Conservation (phyloP, 1,284 basidiomycete species). For the Trichosporon inkin region DNA sequence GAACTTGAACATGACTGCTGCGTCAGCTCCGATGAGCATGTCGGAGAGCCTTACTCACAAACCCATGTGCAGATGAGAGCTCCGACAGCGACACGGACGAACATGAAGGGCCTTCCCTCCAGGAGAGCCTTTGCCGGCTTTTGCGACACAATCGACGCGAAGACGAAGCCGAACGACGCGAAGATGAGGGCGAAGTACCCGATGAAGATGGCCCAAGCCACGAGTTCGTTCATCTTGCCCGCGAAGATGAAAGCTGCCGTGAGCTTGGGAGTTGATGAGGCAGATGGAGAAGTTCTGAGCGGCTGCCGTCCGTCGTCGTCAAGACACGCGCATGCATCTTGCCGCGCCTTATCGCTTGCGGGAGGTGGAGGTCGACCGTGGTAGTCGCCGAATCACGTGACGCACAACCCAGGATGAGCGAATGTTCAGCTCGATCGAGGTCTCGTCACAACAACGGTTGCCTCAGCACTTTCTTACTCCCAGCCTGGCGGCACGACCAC, state of each 20-base stretch:
- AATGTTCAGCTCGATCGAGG: not conserved
- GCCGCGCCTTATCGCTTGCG: slow-evolving; percentile 2
- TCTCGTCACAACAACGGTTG: not conserved
- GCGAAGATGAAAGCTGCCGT: slow-evolving; percentile 2
- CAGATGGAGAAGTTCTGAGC: not conserved
- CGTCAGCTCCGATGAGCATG: slow-evolving; percentile 5
- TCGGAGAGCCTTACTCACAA: slow-evolving; percentile 53
- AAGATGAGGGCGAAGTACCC: slow-evolving; percentile 56
- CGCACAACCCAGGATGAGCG: not conserved
- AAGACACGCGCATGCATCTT: not conserved
- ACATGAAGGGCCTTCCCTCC: slow-evolving; percentile 38
- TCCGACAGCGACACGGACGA: slow-evolving; percentile 36
- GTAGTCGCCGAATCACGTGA: not conserved
- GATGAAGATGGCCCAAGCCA: slow-evolving; percentile 53
- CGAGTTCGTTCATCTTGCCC: slow-evolving; percentile 24
- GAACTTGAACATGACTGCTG: slow-evolving; percentile 48
- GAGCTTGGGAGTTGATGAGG: not conserved
- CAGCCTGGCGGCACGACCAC: not conserved
- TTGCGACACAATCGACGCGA: slow-evolving; percentile 39
- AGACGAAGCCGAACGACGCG: slow-evolving; percentile 50
- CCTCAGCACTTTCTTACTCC: not conserved
- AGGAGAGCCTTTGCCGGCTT: slow-evolving; percentile 23
- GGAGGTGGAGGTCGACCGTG: not conserved
- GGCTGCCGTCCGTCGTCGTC: not conserved
- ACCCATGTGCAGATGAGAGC: slow-evolving; percentile 57